These are phyloP conservation scores for Termitomyces sp. DNA, from an alignment of 768 basidiomycete genomes.

Conservation along the genomic window DNA sequence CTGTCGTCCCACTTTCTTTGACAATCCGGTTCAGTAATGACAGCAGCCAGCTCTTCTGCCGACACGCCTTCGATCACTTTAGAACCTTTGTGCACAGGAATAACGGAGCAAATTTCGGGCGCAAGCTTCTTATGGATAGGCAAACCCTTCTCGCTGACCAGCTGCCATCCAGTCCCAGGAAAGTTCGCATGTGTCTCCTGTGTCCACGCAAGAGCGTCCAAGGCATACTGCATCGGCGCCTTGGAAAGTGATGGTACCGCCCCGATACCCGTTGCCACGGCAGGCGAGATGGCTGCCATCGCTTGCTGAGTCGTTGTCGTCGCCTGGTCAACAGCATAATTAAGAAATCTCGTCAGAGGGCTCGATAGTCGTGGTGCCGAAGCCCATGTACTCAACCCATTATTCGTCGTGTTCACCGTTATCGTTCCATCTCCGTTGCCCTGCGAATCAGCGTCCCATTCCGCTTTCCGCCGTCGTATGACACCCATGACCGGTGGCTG, in stretches of 20 bases:
- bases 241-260: slow-evolving; percentile 48
- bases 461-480: slow-evolving; percentile 62
- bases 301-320: slow-evolving; percentile 69
- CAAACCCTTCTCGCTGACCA: slow-evolving; percentile 71
- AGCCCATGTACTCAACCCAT: slow-evolving; percentile 32
- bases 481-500: slow-evolving; percentile 80
- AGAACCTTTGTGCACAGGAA: slow-evolving; percentile 83
- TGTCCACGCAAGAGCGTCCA: slow-evolving; percentile 78
- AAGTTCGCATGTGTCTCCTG: slow-evolving; percentile 62
- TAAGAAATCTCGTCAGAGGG: slow-evolving; percentile 66
- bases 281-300: slow-evolving; percentile 72
- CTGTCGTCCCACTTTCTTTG: slow-evolving; percentile 85
- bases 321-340: slow-evolving; percentile 70
- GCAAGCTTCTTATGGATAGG: slow-evolving; percentile 71
- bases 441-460: slow-evolving; percentile 60
- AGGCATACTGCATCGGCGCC: slow-evolving; percentile 71
- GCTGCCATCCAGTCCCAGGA: slow-evolving; percentile 62
- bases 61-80: slow-evolving; percentile 92
- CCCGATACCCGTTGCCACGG: slow-evolving; percentile 32
- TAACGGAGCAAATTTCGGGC: slow-evolving; percentile 68
- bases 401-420: slow-evolving; percentile 13
- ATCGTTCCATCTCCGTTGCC: slow-evolving; percentile 15
- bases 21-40: slow-evolving; percentile 64
- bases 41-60: slow-evolving; percentile 81
- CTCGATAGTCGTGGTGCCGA: slow-evolving; percentile 64